phyloP scores from a whole-genome alignment of 2,329 filamentous ascomycete genomes.

The Pseudocercospora vitis region DNA sequence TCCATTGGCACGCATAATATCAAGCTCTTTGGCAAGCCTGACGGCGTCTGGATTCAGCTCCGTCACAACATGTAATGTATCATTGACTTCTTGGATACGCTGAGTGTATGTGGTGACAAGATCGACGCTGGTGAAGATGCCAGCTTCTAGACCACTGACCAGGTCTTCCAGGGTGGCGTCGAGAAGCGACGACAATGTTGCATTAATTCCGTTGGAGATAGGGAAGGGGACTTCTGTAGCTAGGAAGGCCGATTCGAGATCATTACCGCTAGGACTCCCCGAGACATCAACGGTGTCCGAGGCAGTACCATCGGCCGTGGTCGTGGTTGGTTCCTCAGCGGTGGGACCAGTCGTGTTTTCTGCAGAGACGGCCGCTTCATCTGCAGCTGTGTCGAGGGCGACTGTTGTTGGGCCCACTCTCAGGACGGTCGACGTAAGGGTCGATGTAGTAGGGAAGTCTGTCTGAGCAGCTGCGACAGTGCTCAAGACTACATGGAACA shows the following conservation, averaged over 20 bases:
- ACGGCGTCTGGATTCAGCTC: slow-evolving; percentile 59
- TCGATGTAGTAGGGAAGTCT: not conserved
- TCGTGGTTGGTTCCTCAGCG: not conserved
- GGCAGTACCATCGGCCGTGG: not conserved
- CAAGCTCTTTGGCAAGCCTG: slow-evolving; percentile 50
- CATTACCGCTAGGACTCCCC: too few species aligned
- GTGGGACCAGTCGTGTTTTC: not conserved
- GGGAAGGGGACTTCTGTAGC: not conserved
- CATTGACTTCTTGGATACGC: slow-evolving; percentile 56
- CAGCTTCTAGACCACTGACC: slow-evolving; percentile 48
- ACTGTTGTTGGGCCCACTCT: not conserved
- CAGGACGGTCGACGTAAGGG: not conserved
- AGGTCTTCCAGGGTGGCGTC: slow-evolving; percentile 56
- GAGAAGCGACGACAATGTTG: slow-evolving; percentile 44
- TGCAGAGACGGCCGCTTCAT: not conserved
- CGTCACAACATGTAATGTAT: slow-evolving; percentile 52
- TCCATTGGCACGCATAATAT: slow-evolving; percentile 51
- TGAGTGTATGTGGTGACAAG: slow-evolving; percentile 57
- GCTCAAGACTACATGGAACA: not conserved
- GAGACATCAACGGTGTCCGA: not conserved
- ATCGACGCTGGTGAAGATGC: slow-evolving; percentile 58
- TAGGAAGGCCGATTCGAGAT: too few species aligned
- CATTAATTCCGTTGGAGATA: not conserved
- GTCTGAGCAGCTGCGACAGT: not conserved
- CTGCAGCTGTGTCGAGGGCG: not conserved